phyloP scores from a whole-genome alignment of 163 green algal genomes.

The Scenedesmus sp. region DNA sequence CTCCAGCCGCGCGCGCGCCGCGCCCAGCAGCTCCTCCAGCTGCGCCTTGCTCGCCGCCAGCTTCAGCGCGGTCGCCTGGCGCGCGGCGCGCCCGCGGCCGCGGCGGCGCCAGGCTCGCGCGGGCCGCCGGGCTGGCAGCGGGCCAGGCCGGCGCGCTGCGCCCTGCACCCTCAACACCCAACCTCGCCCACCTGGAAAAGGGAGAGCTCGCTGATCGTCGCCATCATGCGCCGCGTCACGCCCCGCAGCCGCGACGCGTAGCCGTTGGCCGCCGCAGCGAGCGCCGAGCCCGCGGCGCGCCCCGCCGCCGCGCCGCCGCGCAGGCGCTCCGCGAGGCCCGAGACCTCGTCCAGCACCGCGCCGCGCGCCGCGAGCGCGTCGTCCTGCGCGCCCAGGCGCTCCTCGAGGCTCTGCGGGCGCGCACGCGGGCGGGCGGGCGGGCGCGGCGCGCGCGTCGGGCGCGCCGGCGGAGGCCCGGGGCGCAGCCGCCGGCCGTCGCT shows the following conservation, averaged over 20 bases:
- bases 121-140: background rate
- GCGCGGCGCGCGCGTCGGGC: too few relatives aligned
- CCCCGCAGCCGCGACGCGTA: slow-evolving; percentile 74
- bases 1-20: slow-evolving; percentile 54
- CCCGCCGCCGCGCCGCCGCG: slow-evolving; percentile 69
- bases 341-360: slow-evolving; percentile 87
- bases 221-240: slow-evolving; percentile 86
- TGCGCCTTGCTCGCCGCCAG: slow-evolving; percentile 68
- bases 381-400: slow-evolving; percentile 79
- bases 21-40: slow-evolving; percentile 60
- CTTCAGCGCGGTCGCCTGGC: slow-evolving; percentile 76
- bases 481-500: too few relatives aligned
- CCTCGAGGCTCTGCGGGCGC: slow-evolving; percentile 62
- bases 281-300: slow-evolving; percentile 67
- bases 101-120: too few relatives aligned
- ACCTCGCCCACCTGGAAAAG: slow-evolving; percentile 80
- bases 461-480: too few relatives aligned
- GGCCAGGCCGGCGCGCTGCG: background rate
- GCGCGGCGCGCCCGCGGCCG: too few relatives aligned
- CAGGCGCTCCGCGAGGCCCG: slow-evolving; percentile 54
- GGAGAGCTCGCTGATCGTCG: slow-evolving; percentile 85
- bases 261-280: slow-evolving; percentile 77
- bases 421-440: too few relatives aligned
- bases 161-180: too few relatives aligned
- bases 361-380: slow-evolving; percentile 84